Base-by-base conservation (phyloP, 148 eudicot genomes). In the Amaranthus cruentus region DNA sequence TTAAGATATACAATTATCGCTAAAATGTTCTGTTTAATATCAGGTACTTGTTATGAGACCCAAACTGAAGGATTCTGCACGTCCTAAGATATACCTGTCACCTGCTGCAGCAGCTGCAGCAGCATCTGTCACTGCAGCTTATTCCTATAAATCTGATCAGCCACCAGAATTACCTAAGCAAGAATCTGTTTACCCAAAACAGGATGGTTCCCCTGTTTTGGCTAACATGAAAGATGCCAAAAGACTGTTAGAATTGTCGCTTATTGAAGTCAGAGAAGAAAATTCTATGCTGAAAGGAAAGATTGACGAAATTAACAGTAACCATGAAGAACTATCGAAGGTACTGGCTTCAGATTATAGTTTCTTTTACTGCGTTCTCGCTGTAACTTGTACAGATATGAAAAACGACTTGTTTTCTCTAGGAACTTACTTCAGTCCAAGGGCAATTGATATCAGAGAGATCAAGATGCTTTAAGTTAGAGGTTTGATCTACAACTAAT, bases 91-190 rank as follows among this genome's bases (percentile, higher is more conserved):
- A 68, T 85, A 87, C 65, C 89, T 83, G 76, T 96, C 99, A 62
- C 88, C 96, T 54, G 99, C 99, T 52, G 97, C 99, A 42, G 97
- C 97, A 5, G 97, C 99, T 2, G 96, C 97, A 6, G 97, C 97
- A 42, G 99, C 99, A 68, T 92, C 99, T 74, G 99, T 96, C 59
- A 84, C 96, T 73, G 96, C 97, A 78, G 97, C 99, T 47, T 96
- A 90, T 74, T 83, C 86, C 47, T 75, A 79, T 73, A 86, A 87
- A 67, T 75, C 92, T 72, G 92, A 84, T 59, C 81, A 75, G 73
- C 82, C 72, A 61, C 69, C 69, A 53, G 90, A 85, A 49, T 52
- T 79, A 48, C 12, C 63, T 55, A 84, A 79, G 71, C 68, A 78
- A 28, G 82, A 77, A 74, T 70, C 82, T 62, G 75, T 74, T 64